Evolutionary conservation across 78 protist species (phyloP).

Genomic region (Protostelium mycophagum): DNA sequence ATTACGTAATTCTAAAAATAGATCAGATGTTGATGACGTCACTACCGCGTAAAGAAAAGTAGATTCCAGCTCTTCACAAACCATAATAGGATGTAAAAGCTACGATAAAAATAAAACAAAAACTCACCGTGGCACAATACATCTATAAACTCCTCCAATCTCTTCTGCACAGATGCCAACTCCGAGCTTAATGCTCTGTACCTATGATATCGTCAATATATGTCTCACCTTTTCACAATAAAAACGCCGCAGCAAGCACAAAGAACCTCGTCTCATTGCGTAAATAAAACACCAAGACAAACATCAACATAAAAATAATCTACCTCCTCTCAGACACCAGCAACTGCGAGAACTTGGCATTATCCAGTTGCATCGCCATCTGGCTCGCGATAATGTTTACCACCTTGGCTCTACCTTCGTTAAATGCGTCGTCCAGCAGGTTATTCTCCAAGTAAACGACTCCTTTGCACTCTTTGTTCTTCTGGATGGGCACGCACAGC

Average conservation of each 20-base stretch:
- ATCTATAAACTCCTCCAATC: background rate
- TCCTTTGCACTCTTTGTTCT: background rate
- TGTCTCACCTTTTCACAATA: too few relatives aligned
- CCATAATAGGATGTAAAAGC: too few relatives aligned
- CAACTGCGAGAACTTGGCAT: background rate
- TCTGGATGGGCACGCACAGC: background rate
- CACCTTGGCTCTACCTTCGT: background rate
- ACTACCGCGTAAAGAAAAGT: background rate
- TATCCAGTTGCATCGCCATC: background rate
- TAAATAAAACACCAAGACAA: too few relatives aligned
- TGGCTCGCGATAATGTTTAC: background rate
- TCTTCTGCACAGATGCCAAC: background rate
- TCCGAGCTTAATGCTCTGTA: background rate
- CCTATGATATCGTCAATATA: too few relatives aligned
- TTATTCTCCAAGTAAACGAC: background rate
- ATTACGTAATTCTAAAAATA: background rate
- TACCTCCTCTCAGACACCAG: background rate
- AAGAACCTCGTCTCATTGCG: background rate
- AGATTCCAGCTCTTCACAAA: background rate
- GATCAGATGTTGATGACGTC: too few relatives aligned
- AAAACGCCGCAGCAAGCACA: background rate
- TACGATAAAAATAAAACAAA: too few relatives aligned
- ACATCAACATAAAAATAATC: background rate
- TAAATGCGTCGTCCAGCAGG: background rate
- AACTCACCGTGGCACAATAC: background rate